Evolutionary conservation across 352 stramenopile species (phyloP).

Genomic region (Phytophthora constricta): DNA sequence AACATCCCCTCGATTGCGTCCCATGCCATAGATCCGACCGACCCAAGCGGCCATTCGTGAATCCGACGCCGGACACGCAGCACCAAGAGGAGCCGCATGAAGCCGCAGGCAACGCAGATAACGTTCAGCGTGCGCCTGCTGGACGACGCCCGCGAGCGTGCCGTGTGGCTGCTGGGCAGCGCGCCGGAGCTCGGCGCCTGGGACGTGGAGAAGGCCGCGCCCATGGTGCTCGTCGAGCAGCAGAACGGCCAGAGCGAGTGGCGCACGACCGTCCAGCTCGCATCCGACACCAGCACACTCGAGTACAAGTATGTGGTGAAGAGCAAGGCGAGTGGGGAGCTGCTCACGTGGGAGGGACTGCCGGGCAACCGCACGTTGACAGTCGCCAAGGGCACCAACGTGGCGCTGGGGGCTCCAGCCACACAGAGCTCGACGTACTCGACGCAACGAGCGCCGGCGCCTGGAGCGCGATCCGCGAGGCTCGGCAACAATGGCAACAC

Average conservation of each 20-base stretch:
- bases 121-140: constrained; percentile 52
- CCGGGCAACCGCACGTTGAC: constrained; percentile 73
- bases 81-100: constrained; percentile 7
- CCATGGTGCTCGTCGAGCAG: constrained; percentile 46
- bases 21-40: too few relatives aligned
- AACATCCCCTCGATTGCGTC: too few relatives aligned
- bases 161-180: constrained; percentile 65
- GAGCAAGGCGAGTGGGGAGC: constrained; percentile 35
- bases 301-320: constrained; percentile 87
- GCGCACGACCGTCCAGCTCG: constrained; percentile 42
- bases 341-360: constrained; percentile 77
- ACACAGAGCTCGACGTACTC: constrained; percentile 69
- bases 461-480: constrained; percentile 45
- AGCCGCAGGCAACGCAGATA: constrained; percentile 22
- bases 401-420: constrained; percentile 44
- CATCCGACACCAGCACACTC: constrained; percentile 33
- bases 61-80: neutral
- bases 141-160: constrained; percentile 26
- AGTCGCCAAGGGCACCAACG: constrained; percentile 46
- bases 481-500: constrained; percentile 72
- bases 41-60: constrained; percentile 8
- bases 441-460: constrained; percentile 40
- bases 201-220: constrained; percentile 59
- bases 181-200: constrained; percentile 63
- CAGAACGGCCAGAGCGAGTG: constrained; percentile 47